Base-by-base conservation (phyloP, 345 rosid genomes). In the Schrenkiella parvula region DNA sequence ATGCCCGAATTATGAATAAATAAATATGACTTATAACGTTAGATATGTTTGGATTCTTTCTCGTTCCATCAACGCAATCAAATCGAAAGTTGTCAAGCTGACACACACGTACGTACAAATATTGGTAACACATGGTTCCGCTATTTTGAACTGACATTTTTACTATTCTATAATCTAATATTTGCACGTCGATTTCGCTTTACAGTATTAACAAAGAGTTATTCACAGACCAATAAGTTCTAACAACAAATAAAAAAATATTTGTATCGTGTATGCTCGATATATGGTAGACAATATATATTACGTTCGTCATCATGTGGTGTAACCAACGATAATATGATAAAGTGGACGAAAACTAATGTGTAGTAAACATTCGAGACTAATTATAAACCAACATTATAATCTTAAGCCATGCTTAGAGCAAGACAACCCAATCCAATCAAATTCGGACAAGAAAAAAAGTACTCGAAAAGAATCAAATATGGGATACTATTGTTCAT, bases 401-500 rank as follows among this genome's bases (percentile, higher is more conserved):
- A 38, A 46, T 46, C 32, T 17, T 42, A 46, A 29, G 34, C 26
- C 71, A 75, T 82, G 79, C 77, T 78, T 71, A 79, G 71, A 66
- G 55, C 82, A 70, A 74, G 69, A 68, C 50, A 68, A 32, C 42
- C 39, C 42, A 75, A 71, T 80, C 84, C 83, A 83, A 67, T 80
- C 75, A 78, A 68, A 73, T 72, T 78, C 68, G 70, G 74, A 75
- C 72, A 35, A 70, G n/a, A 64, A 12, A 37, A 51, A 58, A 17
- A 60, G 70, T 54, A 65, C 61, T 74, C 50, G 47, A 71, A 54
- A 51, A 61, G 48, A 71, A 85, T 79, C 83, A 79, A 78, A 86
- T 69, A 80, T 76, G 71, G 80, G 91, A 84, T 83, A 84, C 82
- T 82, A 70, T 69, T 86, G 91, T 84, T 83, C 78, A 66, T 83